Base-by-base conservation (phyloP, 257 asterid species). In the Solanum microdontum region DNA sequence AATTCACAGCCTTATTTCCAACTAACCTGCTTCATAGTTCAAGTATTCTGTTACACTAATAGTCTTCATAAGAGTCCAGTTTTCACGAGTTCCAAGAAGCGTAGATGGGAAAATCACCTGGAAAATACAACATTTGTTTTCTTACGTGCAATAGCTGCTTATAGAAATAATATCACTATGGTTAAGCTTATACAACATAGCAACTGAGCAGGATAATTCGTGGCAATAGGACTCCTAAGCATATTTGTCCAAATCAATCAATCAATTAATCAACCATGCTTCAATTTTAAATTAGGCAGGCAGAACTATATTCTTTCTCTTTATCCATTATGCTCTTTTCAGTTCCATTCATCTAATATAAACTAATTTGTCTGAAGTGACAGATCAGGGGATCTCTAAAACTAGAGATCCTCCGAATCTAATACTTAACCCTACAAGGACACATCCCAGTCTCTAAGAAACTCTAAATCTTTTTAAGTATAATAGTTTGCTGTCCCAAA, bases 41-140 rank as follows among this genome's bases (percentile, higher is more conserved):
- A 97, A 91, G 92, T 97, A 97, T 87, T 96, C 99, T 51, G 99
- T 97, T 26, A 96, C 99, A 82, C 99, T 97, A 90, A 97, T 95
- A 33, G 98, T 96, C 89, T 95, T 94, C 99, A 96, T 94, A 94
- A 97, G 89, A 87, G 99, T 97, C 99, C 99, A 97, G 86, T 88
- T 93, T 90, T 97, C 98, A 91, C 94, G 97, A 26, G 99, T 96
- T 91, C 99, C 99, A 86, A 97, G 93, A 90, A 95, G 99, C n/a
- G 98, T 92, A 86, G 99, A 94, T 60, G 99, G 99, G 90, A 97
- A 97, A 91, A 97, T 95, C 87, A 97, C 99, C 99, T 97, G 92
- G 85, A 88, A 83, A 11, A n/a, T 77, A 51, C 73, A 83, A 79
- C 73, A 86, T 36, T 48, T 40, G 12, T 26, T 39, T 40, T 77